These are phyloP conservation scores for Gastroboletus turbinatus DNA, from an alignment of 1,284 basidiomycete genomes.

Conservation along the genomic window DNA sequence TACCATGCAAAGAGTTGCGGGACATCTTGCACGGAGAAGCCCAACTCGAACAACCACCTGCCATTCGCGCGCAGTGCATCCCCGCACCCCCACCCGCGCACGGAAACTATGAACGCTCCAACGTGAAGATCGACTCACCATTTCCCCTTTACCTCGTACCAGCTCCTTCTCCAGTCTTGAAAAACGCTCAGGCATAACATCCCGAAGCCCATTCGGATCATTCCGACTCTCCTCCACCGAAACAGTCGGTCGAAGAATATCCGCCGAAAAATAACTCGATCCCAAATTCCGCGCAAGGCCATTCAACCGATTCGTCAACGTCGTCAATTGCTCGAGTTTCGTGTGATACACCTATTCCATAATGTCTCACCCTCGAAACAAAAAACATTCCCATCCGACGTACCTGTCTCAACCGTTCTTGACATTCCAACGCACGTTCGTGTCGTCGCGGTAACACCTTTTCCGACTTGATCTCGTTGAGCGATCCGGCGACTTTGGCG, in stretches of 20 bases:
- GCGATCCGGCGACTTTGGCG: constrained; percentile 57
- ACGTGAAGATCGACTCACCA: constrained; percentile 47
- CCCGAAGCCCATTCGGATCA: constrained; percentile 47
- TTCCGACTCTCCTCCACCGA: constrained; percentile 43
- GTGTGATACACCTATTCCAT: constrained; percentile 68
- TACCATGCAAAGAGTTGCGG: neutral
- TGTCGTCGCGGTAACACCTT: constrained; percentile 65
- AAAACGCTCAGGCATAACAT: constrained; percentile 78
- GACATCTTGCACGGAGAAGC: neutral
- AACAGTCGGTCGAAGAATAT: constrained; percentile 51
- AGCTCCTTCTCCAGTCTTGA: constrained; percentile 78
- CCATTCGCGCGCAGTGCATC: neutral
- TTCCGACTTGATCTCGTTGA: constrained; percentile 57
- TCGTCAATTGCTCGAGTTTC: constrained; percentile 72
- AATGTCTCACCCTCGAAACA: neutral
- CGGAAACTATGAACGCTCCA: neutral
- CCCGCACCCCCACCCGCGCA: neutral
- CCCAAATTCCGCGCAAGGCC: constrained; percentile 56
- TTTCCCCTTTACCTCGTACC: constrained; percentile 75
- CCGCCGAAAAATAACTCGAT: constrained; percentile 54
- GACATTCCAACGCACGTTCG: constrained; percentile 61
- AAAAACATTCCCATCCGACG: constrained; percentile 24
- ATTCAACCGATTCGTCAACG: constrained; percentile 61
- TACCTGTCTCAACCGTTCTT: constrained; percentile 76
- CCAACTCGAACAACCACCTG: neutral